Conservation (phyloP, 306 rosid genomes). For the Pyrus betulifolia region DNA sequence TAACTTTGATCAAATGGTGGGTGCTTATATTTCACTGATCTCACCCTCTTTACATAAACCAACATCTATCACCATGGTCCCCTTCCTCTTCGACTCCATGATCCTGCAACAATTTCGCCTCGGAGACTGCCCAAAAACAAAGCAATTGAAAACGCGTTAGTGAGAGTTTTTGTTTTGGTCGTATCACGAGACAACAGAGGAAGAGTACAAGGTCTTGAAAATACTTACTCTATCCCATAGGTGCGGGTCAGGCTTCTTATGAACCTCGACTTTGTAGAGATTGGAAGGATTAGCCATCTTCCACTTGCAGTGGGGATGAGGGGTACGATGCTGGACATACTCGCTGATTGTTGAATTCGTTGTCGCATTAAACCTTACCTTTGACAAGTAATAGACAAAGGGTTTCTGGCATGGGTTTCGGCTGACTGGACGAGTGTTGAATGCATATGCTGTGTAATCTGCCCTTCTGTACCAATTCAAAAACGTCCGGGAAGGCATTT, state of each 20-base stretch:
- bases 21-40: slow-evolving; percentile 39
- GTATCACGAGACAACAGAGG: not conserved
- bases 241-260: slow-evolving; percentile 69
- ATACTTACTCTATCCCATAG: slow-evolving; percentile 85
- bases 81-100: slow-evolving; percentile 44
- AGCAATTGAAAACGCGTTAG: not conserved
- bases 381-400: slow-evolving; percentile 69
- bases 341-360: slow-evolving; percentile 42
- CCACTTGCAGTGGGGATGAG: slow-evolving; percentile 76
- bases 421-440: slow-evolving; percentile 88
- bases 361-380: slow-evolving; percentile 32
- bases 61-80: slow-evolving; percentile 60
- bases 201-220: not conserved
- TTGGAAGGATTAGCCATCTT: slow-evolving; percentile 60
- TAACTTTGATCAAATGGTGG: not conserved
- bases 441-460: slow-evolving; percentile 91
- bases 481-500: slow-evolving; percentile 95
- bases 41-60: slow-evolving; percentile 72
- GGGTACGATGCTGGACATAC: slow-evolving; percentile 48
- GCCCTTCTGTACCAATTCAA: slow-evolving; percentile 90
- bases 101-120: slow-evolving; percentile 91
- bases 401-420: slow-evolving; percentile 92
- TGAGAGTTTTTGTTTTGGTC: not conserved
- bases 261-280: slow-evolving; percentile 43
- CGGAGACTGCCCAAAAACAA: slow-evolving; percentile 55